Evolutionary conservation across 208 protist genomes (phyloP).

Genomic region (Trypanosomatidae sp.): DNA sequence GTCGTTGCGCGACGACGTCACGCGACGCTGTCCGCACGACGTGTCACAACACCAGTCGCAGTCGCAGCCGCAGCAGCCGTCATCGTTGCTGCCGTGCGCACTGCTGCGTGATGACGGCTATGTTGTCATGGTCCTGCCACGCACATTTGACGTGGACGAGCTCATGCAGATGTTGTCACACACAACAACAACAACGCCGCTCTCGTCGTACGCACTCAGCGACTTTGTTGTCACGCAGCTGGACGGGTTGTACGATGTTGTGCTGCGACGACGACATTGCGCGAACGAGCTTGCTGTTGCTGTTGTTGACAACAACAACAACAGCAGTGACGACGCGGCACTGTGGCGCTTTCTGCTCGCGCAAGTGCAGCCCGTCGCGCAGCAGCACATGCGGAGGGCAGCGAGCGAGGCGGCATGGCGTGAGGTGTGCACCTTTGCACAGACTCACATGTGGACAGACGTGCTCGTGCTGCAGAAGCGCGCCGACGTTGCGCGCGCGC

Average conservation of each 20-base stretch:
- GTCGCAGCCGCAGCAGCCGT: neutral
- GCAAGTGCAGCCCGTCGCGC: no score
- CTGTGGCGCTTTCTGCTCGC: no score
- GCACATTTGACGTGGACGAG: conserved; percentile 12
- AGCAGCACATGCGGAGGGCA: no score
- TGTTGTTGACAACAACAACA: no score
- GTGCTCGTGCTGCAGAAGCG: conserved; percentile 50
- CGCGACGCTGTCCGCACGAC: conserved; percentile 88
- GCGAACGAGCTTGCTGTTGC: no score
- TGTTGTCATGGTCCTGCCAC: conserved; percentile 43
- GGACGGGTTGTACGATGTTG: conserved; percentile 44
- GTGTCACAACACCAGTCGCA: neutral
- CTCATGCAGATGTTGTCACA: conserved; percentile 7
- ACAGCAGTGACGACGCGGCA: no score
- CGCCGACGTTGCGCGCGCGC: conserved; percentile 1
- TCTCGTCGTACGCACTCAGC: neutral
- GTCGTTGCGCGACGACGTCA: conserved; percentile 88
- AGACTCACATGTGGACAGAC: conserved; percentile 29
- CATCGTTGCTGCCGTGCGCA: neutral
- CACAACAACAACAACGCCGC: neutral
- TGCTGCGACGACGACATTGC: conserved; percentile 23
- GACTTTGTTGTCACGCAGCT: conserved; percentile 33
- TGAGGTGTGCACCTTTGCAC: no score
- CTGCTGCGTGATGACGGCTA: conserved; percentile 14
- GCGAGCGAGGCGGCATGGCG: no score